Base-by-base conservation (phyloP, 345 rosid genomes). In the Citrus sinensis region DNA sequence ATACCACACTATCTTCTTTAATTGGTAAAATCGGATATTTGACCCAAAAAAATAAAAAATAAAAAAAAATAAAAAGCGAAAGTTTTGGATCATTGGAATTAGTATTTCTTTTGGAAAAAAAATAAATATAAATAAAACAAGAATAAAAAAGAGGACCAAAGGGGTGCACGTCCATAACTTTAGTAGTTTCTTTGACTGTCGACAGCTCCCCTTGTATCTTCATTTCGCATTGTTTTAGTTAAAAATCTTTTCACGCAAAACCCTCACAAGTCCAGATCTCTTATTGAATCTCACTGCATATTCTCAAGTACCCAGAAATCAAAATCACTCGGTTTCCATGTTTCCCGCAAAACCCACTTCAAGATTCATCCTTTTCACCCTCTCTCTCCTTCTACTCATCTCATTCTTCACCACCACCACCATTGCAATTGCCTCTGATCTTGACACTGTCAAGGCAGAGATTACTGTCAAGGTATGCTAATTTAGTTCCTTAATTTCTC, bases 401-500 rank as follows among this genome's bases (percentile, higher is more conserved):
- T 51, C 75, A 27, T 82, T 56, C 67, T 32, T 79, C 39, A 74
- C 71, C 40, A 37, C 40, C 80, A 3, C 17, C 51, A 13, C 16
- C 51, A 29, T 39, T n/a, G 55, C 49, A 79, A 55, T 39, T 62
- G 87, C 89, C 63, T 76, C 87, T 29, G 88, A 81, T 35, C 72
- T 82, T 16, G 78, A 51, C 80, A 66, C 74, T 16, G 83, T 81
- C 87, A 91, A 90, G 81, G 86, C 95, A 3, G 79, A 89, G 84
- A 74, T 94, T 79, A 64, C 82, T 17, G 90, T 91, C 78, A 90
- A 87, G 97, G 95, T 92, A 84, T 32, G 60, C 40, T 3, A 16
- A 49, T 34, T 46, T 54, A 0, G 3, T 27, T 70, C 22, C 25
- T 42, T 78, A 19, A 22, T 55, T 30, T 42, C 1, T 56, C 1